Percentiles rank a stretch among this genome's conserved stretches.
These are phyloP conservation scores for Fusarium sp. DNA, from an alignment of 2,329 filamentous ascomycete species.

Conservation along the genomic window DNA sequence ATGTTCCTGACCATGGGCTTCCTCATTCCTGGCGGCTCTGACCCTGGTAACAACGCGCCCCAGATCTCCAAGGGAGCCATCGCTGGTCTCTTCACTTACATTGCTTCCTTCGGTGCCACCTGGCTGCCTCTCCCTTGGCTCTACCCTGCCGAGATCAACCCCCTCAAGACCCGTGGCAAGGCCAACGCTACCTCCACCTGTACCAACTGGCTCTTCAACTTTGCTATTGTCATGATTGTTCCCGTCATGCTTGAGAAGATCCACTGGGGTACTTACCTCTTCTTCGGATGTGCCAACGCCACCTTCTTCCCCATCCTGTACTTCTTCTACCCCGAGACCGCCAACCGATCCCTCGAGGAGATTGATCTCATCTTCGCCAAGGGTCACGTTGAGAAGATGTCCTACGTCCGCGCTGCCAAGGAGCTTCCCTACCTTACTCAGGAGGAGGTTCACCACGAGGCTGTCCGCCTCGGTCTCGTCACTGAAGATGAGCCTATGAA, in stretches of 20 bases:
- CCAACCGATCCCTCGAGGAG: slow-evolving; percentile 60
- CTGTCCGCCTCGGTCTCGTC: slow-evolving; percentile 42
- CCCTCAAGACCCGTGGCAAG: slow-evolving; percentile 59
- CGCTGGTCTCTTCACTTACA: slow-evolving; percentile 75
- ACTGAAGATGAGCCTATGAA: slow-evolving; percentile 16
- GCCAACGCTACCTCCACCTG: slow-evolving; percentile 67
- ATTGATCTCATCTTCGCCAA: slow-evolving; percentile 71
- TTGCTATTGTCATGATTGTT: slow-evolving; percentile 69
- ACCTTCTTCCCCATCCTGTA: slow-evolving; percentile 63
- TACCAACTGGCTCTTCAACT: slow-evolving; percentile 66
- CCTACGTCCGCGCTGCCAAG: slow-evolving; percentile 67
- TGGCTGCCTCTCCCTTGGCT: slow-evolving; percentile 73
- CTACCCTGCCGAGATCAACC: slow-evolving; percentile 66
- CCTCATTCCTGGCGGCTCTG: slow-evolving; percentile 71
- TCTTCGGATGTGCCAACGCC: slow-evolving; percentile 64
- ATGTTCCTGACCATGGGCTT: slow-evolving; percentile 71
- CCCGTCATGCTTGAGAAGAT: slow-evolving; percentile 71
- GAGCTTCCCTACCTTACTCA: slow-evolving; percentile 65
- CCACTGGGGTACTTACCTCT: slow-evolving; percentile 61
- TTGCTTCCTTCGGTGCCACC: slow-evolving; percentile 74
- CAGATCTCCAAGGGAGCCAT: slow-evolving; percentile 70
- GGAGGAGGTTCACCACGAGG: slow-evolving; percentile 64
- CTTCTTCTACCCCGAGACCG: slow-evolving; percentile 59
- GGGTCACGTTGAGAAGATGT: slow-evolving; percentile 67
- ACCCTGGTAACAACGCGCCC: slow-evolving; percentile 52